Base-by-base conservation (phyloP, 306 rosid genomes). In the Mimosa bimucronata region DNA sequence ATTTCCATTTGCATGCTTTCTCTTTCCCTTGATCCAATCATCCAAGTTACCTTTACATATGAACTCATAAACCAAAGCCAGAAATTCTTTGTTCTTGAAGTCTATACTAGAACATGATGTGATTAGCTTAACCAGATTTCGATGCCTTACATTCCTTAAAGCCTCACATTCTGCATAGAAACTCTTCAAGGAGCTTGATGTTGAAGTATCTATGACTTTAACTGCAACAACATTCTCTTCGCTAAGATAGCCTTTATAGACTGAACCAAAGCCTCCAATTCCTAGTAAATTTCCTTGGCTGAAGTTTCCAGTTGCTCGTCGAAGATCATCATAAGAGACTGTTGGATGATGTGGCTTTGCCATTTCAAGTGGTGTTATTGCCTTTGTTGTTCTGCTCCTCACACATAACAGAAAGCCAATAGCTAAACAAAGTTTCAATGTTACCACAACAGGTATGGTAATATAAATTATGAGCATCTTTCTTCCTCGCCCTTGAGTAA, bases 91-190 rank as follows among this genome's bases (percentile, higher is more conserved):
- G 80, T 87, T 86, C 75, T 80, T 88, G 37, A 66, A 86, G 89
- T 93, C 93, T 65, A 88, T 28, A 73, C 93, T 93, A 2, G 92
- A 88, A 88, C 98, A 93, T 5, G 94, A 88, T 15, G 98, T 93
- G 83, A 93, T 82, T 25, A 91, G 69, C 72, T 85, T 88, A 31
- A 93, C 91, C 75, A 93, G 86, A 83, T 93, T 93, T 18, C 94
- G 73, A 25, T 93, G 98, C 83, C 92, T 85, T 6, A 86, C 84
- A 30, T 87, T 85, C 84, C 77, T 85, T 87, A 87, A 48, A n/a
- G 89, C 88, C 60, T 93, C 89, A 26, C 98, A 93, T 74, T 91
- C 98, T 9, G 94, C 93, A 3, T 87, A 81, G 73, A 93, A 93
- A 61, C 98, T 93, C 85, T 88, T 93, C 40, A 84, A 60, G 71